Base-by-base conservation (phyloP, 495 filamentous ascomycete species). In the Achaetomiella virescens region DNA sequence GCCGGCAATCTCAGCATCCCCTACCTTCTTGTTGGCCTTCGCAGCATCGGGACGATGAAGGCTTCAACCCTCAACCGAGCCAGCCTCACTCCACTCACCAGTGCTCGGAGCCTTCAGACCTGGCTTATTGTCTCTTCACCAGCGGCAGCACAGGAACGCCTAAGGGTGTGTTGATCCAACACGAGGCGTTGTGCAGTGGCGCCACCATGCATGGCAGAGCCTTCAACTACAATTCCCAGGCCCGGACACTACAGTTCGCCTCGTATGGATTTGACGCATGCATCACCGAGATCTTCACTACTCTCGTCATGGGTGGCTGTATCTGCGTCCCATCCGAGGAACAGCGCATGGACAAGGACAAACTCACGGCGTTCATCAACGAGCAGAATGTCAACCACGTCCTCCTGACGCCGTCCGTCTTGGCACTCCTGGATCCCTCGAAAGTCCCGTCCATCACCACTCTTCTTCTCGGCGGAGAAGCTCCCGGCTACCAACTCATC, bases 271-370 rank as follows among this genome's bases (percentile, higher is more conserved):
- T 55, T n/a, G 53, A 55, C 53, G 44, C 33, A 18, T 40, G 21
- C 35, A 49, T 55, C 20, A 37, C 33, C 15, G 53, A 55, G 33
- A 49, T 55, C 36, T 27, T 55, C 33, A 48, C 53, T 11, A 27
- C 44, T 12, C 43, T 55, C n/a, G 6, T 29, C 22, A 25, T 48
- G 14, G 44, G 44, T 22, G 53, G 44, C n/a, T 55, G 53, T 27
- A 25, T 55, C 15, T 55, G 53, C 15, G 53, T 55, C 12, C 53
- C 53, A 2, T 40, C 53, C 1, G 53, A 48, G n/a, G 18, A 41
- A 0, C 29, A 55, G 35, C 53, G 53, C 24, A 47, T 55, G 42
- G 31, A 55, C 36, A 37, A 55, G 21, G 21, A 29, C 17, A 36
- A 36, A 31, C 29, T 48, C n/a, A 48, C 42, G 22, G 35, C 48